Conservation (phyloP, 805 yeast genomes). For the Candida adriatica region DNA sequence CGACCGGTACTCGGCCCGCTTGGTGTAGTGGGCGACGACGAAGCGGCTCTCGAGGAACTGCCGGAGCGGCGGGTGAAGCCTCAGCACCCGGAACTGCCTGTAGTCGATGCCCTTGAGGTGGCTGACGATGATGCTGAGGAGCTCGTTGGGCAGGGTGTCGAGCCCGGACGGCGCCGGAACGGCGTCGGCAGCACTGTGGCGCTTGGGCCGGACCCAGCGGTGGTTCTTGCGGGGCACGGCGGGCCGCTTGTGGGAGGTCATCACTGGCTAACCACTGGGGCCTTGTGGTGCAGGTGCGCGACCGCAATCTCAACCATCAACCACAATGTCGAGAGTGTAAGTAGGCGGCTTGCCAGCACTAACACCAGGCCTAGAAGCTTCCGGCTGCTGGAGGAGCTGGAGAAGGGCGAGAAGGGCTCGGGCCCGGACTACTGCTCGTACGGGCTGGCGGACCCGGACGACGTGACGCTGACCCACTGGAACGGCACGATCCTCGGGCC, state of each 20-base stretch:
- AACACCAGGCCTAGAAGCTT: slow-evolving; percentile 76
- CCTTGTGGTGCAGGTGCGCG: no score
- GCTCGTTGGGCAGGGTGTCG: slow-evolving; percentile 11
- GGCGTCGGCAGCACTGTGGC: no score
- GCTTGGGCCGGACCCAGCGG: no score
- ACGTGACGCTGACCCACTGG: slow-evolving; percentile 92
- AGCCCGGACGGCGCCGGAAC: no score
- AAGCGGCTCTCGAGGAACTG: slow-evolving; percentile 2
- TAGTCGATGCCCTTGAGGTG: slow-evolving; percentile 2
- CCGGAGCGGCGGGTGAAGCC: slow-evolving; percentile 3
- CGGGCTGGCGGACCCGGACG: slow-evolving; percentile 86
- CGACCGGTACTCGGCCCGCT: not conserved
- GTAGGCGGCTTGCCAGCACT: not conserved
- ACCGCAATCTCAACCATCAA: no score
- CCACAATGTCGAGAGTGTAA: slow-evolving; percentile 1
- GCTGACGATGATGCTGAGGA: slow-evolving; percentile 2
- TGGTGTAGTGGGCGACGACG: slow-evolving; percentile 1
- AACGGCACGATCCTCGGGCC: slow-evolving; percentile 98
- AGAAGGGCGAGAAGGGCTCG: slow-evolving; percentile 95
- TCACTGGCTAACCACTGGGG: not conserved
- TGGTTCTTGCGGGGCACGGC: no score
- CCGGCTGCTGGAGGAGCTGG: slow-evolving; percentile 90
- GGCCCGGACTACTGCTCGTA: slow-evolving; percentile 97
- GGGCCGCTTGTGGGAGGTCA: no score
- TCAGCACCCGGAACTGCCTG: slow-evolving; percentile 3